These are phyloP conservation scores for Cutaneotrichosporon mucoides DNA, from an alignment of 1,284 basidiomycete species.

Conservation along the genomic window DNA sequence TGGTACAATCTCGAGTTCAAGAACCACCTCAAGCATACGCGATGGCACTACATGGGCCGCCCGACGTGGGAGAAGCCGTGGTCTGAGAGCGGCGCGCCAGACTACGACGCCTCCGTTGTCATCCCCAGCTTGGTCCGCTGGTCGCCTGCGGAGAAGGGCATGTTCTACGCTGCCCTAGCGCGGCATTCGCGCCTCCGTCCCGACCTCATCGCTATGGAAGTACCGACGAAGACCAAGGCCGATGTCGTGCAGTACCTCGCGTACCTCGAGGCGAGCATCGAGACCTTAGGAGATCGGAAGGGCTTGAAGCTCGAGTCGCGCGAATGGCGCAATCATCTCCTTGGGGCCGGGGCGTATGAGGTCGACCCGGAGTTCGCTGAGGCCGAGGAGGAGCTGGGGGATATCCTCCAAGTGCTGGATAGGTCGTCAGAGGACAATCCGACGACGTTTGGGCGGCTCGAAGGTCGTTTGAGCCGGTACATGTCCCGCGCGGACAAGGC, in stretches of 20 bases:
- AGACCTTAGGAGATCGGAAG: slow-evolving; percentile 6
- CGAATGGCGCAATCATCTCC: slow-evolving; percentile 16
- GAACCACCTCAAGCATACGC: neutral
- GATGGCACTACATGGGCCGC: neutral
- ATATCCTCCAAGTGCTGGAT: slow-evolving; percentile 32
- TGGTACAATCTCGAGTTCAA: slow-evolving; percentile 14
- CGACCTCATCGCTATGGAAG: slow-evolving; percentile 64
- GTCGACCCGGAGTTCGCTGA: slow-evolving; percentile 60
- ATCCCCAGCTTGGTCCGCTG: slow-evolving; percentile 49
- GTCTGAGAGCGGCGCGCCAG: neutral
- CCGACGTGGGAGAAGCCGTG: too few relatives aligned
- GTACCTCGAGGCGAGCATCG: slow-evolving; percentile 43
- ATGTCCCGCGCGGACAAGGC: neutral
- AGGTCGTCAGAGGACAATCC: neutral
- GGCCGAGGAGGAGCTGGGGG: slow-evolving; percentile 58
- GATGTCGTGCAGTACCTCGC: slow-evolving; percentile 63
- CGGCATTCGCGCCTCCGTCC: slow-evolving; percentile 64
- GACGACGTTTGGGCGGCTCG: neutral
- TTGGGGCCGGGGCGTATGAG: slow-evolving; percentile 46
- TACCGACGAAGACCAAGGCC: slow-evolving; percentile 58
- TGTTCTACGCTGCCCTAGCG: slow-evolving; percentile 64
- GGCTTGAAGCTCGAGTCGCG: slow-evolving; percentile 38
- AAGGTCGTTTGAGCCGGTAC: neutral
- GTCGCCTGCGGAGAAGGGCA: slow-evolving; percentile 62
- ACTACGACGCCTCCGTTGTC: neutral